Evolutionary conservation across 2,329 filamentous ascomycete species (phyloP).

Genomic region (Penicillium sp.): DNA sequence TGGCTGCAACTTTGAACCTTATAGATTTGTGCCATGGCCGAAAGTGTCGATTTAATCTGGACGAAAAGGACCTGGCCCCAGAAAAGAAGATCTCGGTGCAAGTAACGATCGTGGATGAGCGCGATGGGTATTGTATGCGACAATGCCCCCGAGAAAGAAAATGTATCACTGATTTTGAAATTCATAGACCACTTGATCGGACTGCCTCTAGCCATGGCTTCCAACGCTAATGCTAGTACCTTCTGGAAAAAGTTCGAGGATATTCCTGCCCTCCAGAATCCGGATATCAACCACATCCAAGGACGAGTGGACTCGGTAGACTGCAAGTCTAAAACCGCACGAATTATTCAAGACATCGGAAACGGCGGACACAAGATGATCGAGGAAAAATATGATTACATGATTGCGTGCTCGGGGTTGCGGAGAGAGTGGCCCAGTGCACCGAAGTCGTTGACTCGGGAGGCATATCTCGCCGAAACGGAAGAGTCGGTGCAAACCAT

Average conservation of each 20-base stretch:
- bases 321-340: conserved; percentile 2
- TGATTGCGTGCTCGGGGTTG: conserved; percentile 67
- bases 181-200: conserved; percentile 6
- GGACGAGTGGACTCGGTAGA: conserved; percentile 6
- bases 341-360: neutral
- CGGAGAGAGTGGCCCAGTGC: conserved; percentile 68
- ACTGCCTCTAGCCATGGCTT: conserved; percentile 3
- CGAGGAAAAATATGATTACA: conserved; percentile 54
- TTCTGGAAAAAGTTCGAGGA: conserved; percentile 9
- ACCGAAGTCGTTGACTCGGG: conserved; percentile 61
- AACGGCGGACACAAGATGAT: conserved; percentile 3
- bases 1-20: conserved; percentile 65
- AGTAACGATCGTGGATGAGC: conserved; percentile 70
- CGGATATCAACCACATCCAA: conserved; percentile 4
- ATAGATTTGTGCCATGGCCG: conserved; percentile 61
- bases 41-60: conserved; percentile 6
- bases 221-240: neutral
- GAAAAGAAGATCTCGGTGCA: conserved; percentile 36
- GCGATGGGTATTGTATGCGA: conserved; percentile 70
- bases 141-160: neutral
- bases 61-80: conserved; percentile 50
- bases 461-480: conserved; percentile 55
- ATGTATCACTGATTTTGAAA: neutral
- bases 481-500: conserved; percentile 2
- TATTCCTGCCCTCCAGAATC: conserved; percentile 5